Percentiles rank a stretch among this genome's conserved stretches.
These are phyloP conservation scores for Pseudogymnoascus sp. DNA, from an alignment of 2,329 filamentous ascomycete species.

Conservation along the genomic window DNA sequence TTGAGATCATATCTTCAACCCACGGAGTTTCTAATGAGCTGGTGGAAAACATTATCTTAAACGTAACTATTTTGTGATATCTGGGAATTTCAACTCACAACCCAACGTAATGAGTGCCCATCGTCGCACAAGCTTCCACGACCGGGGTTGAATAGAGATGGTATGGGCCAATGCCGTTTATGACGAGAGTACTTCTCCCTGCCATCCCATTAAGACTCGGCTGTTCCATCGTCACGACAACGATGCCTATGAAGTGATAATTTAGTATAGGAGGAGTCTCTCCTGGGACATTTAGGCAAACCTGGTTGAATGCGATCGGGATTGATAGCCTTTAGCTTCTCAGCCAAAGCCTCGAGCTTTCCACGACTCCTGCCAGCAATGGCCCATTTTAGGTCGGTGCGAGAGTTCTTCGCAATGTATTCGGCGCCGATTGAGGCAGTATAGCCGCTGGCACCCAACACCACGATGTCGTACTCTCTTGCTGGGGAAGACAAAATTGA, in stretches of 20 bases:
- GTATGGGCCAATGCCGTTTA: conserved; percentile 57
- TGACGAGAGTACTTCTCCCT: conserved; percentile 41
- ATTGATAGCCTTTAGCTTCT: conserved; percentile 44
- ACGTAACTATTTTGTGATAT: too few relatives aligned
- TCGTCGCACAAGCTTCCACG: conserved; percentile 54
- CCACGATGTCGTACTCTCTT: conserved; percentile 49
- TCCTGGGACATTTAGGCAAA: conserved; percentile 23
- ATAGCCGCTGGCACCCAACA: conserved; percentile 59
- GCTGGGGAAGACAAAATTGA: not conserved
- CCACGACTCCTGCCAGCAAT: conserved; percentile 46
- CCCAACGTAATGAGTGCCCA: conserved; percentile 61
- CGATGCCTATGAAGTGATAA: not conserved
- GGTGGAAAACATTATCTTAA: not conserved
- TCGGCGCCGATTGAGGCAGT: conserved; percentile 55
- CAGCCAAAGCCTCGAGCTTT: conserved; percentile 43
- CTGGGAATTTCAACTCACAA: conserved; percentile 28
- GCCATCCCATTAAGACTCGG: conserved; percentile 10
- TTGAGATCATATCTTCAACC: conserved; percentile 12
- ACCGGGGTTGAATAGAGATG: conserved; percentile 55
- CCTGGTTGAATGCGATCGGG: conserved; percentile 47
- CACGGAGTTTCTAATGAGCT: conserved; percentile 14
- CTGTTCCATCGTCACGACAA: conserved; percentile 11
- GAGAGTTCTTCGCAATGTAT: conserved; percentile 49
- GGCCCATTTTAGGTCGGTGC: conserved; percentile 57
- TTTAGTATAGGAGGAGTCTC: not conserved